These are phyloP conservation scores for Solanum paucissectum DNA, from an alignment of 257 asterid genomes.

Conservation along the genomic window DNA sequence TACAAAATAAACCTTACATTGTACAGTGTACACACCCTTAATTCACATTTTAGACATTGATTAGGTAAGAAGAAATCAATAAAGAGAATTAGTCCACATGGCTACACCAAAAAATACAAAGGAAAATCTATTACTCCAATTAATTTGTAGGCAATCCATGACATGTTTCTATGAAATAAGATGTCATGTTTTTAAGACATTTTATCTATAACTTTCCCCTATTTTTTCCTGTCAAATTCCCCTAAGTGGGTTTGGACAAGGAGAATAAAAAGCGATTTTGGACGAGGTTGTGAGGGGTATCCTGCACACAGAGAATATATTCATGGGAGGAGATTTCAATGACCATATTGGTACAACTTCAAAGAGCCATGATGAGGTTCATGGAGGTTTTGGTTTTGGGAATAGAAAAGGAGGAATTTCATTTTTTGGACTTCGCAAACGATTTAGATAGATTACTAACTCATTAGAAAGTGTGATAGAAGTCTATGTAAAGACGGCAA, in stretches of 20 bases:
- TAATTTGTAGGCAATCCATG: not conserved
- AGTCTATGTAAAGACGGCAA: not conserved
- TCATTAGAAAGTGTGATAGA: not conserved
- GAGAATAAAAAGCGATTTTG: not conserved
- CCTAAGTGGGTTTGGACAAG: not conserved
- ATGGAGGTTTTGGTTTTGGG: not conserved
- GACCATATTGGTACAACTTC: not conserved
- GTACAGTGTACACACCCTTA: not conserved
- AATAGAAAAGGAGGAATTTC: not conserved
- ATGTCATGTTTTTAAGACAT: too few relatives aligned
- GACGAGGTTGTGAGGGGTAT: not conserved
- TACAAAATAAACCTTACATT: not conserved
- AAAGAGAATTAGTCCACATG: not conserved
- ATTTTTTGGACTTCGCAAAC: not conserved
- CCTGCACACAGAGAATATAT: not conserved
- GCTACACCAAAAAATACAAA: not conserved
- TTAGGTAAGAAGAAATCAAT: not conserved
- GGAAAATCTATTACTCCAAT: not conserved
- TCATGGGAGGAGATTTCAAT: not conserved
- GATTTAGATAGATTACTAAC: not conserved
- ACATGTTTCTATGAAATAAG: not conserved
- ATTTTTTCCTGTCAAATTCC: too few relatives aligned
- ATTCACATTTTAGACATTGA: not conserved
- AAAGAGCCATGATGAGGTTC: not conserved
- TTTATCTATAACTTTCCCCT: too few relatives aligned